These are phyloP conservation scores for Candida awuae DNA, from an alignment of 805 yeast species.

Conservation along the genomic window DNA sequence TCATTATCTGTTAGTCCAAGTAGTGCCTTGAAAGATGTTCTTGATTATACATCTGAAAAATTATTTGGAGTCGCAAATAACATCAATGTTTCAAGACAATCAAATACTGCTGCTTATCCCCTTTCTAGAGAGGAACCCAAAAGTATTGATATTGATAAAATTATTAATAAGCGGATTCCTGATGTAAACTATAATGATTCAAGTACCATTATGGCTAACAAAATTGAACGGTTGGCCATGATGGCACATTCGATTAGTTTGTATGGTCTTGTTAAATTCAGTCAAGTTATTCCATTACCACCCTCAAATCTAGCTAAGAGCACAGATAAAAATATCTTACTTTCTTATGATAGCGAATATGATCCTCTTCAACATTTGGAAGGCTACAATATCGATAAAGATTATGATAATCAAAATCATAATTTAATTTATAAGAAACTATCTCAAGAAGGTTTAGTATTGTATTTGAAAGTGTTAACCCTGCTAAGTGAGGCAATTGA, in stretches of 20 bases:
- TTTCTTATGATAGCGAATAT: not conserved
- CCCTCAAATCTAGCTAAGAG: conserved; percentile 35
- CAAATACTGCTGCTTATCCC: conserved; percentile 3
- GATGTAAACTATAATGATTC: not conserved
- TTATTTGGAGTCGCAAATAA: conserved; percentile 54
- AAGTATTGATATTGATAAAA: not conserved
- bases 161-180: not conserved
- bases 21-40: conserved; percentile 80
- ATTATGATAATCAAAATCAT: conserved; percentile 33
- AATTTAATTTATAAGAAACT: conserved; percentile 43
- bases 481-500: conserved; percentile 81
- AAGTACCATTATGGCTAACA: conserved; percentile 27
- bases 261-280: conserved; percentile 85
- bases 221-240: conserved; percentile 71
- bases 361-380: not conserved
- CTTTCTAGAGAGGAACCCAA: not conserved
- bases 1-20: conserved; percentile 48
- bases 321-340: conserved; percentile 1
- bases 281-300: conserved; percentile 74
- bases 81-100: not conserved
- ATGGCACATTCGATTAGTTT: conserved; percentile 84
- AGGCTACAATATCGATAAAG: conserved; percentile 7
- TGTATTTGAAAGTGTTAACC: conserved; percentile 79
- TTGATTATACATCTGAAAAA: conserved; percentile 81
- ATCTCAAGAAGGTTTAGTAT: conserved; percentile 78